phyloP scores from a whole-genome alignment of 176 grass and related monocot species.

The Ensete ventricosum region DNA sequence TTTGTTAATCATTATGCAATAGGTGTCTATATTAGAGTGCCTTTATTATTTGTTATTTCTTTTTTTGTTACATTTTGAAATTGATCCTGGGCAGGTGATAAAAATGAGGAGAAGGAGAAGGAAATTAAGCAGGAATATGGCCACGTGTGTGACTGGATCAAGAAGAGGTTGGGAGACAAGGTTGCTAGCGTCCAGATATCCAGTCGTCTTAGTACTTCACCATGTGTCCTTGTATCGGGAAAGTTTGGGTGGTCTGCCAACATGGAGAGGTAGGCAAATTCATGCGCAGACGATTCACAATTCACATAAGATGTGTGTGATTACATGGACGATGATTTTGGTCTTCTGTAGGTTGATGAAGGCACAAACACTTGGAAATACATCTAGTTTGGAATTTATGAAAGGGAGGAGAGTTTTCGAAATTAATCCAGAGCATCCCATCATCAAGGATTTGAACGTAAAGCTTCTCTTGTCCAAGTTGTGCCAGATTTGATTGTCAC shows the following conservation, averaged over 20 bases:
- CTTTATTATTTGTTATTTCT: not conserved
- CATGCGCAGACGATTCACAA: not conserved
- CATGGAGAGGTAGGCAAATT: constrained; percentile 63
- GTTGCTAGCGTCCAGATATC: constrained; percentile 87
- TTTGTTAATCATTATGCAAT: not conserved
- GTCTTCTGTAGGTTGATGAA: constrained; percentile 66
- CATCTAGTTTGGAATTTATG: constrained; percentile 78
- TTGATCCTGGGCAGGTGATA: constrained; percentile 48
- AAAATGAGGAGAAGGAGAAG: constrained; percentile 76
- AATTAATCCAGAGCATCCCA: constrained; percentile 90
- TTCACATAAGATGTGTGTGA: not conserved
- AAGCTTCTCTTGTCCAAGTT: constrained; percentile 9
- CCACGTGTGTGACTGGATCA: constrained; percentile 94
- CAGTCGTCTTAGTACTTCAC: constrained; percentile 75
- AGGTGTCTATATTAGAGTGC: not conserved
- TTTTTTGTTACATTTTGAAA: not conserved
- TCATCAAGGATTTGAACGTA: constrained; percentile 83
- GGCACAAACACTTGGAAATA: constrained; percentile 75
- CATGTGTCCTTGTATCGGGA: constrained; percentile 84
- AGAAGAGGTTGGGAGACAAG: constrained; percentile 80
- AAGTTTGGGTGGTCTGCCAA: constrained; percentile 99
- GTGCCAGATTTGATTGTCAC: too few relatives aligned
- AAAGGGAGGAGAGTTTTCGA: constrained; percentile 91
- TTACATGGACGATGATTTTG: not conserved
- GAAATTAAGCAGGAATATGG: constrained; percentile 89